Percentiles rank a stretch among this genome's conserved stretches.
These are phyloP conservation scores for Carallia pectinifolia DNA, from an alignment of 345 rosid species.

Conservation along the genomic window DNA sequence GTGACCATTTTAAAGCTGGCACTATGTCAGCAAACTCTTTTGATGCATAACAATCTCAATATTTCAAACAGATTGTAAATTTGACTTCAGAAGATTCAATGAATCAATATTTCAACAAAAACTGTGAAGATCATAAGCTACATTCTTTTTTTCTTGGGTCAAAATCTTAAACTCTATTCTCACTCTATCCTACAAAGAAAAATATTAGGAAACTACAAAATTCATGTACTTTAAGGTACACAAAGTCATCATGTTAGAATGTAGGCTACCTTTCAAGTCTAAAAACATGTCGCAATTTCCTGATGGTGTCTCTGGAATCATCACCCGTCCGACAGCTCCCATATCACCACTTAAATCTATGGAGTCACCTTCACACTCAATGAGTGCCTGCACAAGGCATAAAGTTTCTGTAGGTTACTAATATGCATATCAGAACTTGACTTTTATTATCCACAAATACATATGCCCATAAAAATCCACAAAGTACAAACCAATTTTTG, in stretches of 20 bases:
- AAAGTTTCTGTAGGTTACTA: constrained; percentile 1
- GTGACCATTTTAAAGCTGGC: too few species aligned
- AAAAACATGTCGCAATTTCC: constrained; percentile 63
- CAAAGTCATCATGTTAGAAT: constrained; percentile 2
- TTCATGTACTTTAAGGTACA: not conserved
- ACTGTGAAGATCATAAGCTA: not conserved
- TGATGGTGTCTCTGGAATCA: constrained; percentile 53
- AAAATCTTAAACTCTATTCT: constrained; percentile 9
- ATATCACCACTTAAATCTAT: constrained; percentile 93
- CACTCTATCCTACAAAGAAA: not conserved
- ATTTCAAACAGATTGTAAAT: not conserved
- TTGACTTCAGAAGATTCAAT: not conserved
- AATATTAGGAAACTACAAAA: not conserved
- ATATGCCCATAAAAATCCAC: too few species aligned
- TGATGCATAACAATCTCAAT: not conserved
- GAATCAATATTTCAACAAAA: not conserved
- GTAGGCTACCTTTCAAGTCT: constrained; percentile 76
- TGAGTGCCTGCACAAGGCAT: constrained; percentile 66
- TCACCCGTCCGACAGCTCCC: constrained; percentile 92
- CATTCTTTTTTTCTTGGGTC: too few species aligned
- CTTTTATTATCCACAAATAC: too few species aligned
- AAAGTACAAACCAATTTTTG: too few species aligned
- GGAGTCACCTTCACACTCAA: constrained; percentile 96
- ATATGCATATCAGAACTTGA: not conserved
- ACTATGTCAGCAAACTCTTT: too few species aligned